phyloP scores from a whole-genome alignment of 2,329 filamentous ascomycete species.

The Trichoderma aggressivum region DNA sequence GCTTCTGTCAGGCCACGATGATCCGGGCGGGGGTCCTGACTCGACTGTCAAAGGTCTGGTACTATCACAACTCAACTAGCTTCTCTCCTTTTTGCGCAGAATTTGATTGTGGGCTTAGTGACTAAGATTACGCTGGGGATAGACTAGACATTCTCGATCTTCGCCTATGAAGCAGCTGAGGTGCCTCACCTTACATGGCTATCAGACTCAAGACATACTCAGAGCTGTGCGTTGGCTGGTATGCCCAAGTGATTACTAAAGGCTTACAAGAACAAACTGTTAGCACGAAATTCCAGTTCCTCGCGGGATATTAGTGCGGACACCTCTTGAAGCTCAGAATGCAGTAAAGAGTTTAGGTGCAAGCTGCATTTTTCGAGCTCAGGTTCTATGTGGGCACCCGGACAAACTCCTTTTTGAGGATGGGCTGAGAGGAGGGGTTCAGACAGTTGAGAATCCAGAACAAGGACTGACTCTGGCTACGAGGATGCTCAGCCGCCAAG shows the following conservation, averaged over 20 bases:
- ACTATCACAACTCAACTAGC: neutral
- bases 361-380: slow-evolving; percentile 28
- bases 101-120: neutral
- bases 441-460: slow-evolving; percentile 19
- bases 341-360: slow-evolving; percentile 24
- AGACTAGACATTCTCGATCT: neutral
- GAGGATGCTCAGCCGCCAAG: slow-evolving; percentile 22
- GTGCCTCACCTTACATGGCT: slow-evolving; percentile 28
- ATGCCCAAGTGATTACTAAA: neutral
- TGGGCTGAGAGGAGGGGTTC: slow-evolving; percentile 15
- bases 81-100: neutral
- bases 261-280: neutral
- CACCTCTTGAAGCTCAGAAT: slow-evolving; percentile 22
- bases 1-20: neutral
- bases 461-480: slow-evolving; percentile 23
- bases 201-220: slow-evolving; percentile 30
- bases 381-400: slow-evolving; percentile 24
- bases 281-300: slow-evolving; percentile 30
- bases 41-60: slow-evolving; percentile 1
- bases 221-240: slow-evolving; percentile 23
- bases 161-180: slow-evolving; percentile 1
- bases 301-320: slow-evolving; percentile 24
- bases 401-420: slow-evolving; percentile 18
- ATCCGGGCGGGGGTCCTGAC: neutral
- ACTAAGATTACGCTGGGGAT: neutral